Evolutionary conservation across 495 filamentous ascomycete genomes (phyloP), one percentile per base, ranked within the genome.

Genomic region (Cercophora scortea): DNA sequence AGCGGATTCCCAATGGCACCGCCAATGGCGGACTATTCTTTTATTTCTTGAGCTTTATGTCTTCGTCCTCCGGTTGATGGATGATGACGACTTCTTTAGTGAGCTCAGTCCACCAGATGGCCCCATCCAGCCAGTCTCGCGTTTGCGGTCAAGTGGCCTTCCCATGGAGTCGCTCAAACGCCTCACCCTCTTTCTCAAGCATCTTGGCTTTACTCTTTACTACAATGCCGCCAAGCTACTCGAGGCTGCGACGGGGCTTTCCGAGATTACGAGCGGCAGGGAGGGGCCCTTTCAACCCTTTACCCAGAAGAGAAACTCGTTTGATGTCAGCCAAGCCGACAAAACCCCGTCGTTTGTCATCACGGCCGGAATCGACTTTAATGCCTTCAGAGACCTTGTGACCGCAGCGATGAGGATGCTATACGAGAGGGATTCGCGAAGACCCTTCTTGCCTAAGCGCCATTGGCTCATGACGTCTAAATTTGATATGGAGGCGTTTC

Each of bases 381-480:
- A 84, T 17, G 86, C 90, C 51, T 79, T 96, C 61, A 86, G 87
- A 56, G 81, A 79, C n/a, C 71, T 90, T 7, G 85, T 89, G 1
- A 91, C 90, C 6, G 84, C 86, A n/a, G 74, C 96, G 2, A 71
- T 95, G 61, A 82, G 84, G 50, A 89, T 91, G 78, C 76, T 99
- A 19, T 95, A 99, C 61, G 88, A 96, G 65, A 79, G 94, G 62
- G 94, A 99, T 70, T 99, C 93, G 15, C 75, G 93, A 42, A 79
- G 91, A 15, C 84, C 79, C 33, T 97, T 97, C 59, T 71, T 96
- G 32, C 85, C 88, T 2, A 67, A 77, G 33, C 79, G 83, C 32
- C 91, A 96, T 59, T 99, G 94, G 93, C 73, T 99, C 36, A 96
- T 97, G 93, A 94, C 87, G 1, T 81, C 81, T 32, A 84, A 84